Base-by-base conservation (phyloP, 306 rosid genomes). In the Vicia villosa region DNA sequence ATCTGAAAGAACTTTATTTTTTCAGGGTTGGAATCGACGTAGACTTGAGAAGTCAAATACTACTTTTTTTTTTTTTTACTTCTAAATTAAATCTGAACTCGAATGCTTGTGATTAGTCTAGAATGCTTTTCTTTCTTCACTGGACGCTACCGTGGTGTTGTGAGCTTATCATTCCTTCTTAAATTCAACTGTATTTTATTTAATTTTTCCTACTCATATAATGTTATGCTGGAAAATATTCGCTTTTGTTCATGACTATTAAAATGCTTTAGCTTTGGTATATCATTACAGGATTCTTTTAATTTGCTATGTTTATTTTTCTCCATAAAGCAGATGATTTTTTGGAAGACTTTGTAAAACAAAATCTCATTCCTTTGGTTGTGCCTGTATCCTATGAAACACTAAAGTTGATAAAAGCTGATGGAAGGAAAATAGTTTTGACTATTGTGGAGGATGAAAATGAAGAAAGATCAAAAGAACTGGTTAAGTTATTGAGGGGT, bases 401-500 rank as follows among this genome's bases (percentile, higher is more conserved):
- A 21, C 84, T 95, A 51, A 91, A 83, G 80, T 72, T 82, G 50
- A 43, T 95, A 69, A 83, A 75, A 47, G 89, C 84, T 28, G 95
- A 95, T 76, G 88, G 79, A 32, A 84, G 99, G 79, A 87, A 91
- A 81, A 84, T 91, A 74, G 95, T 79, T 64, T 80, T 91, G 77
- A 82, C 99, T 75, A 83, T 94, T 74, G 84, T 95, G 76, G 91
- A 91, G 47, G 91, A 95, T 79, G 94, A 95, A 81, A 77, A 72
- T 10, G 88, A 86, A 24, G 99, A 86, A 67, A 81, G 79, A 49
- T 69, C 96, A 46, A 87, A 70, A 75, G 87, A 86, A 20, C 78
- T 91, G 76, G 51, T 87, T 57, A 84, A 89, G 86, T 76, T 89
- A 79, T 79, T 95, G 77, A 90, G 82, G 82, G 95, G 86, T 65